Evolutionary conservation across 805 yeast genomes (phyloP), one percentile per base, ranked within the genome.

Genomic region (Phaffomyces antillensis): DNA sequence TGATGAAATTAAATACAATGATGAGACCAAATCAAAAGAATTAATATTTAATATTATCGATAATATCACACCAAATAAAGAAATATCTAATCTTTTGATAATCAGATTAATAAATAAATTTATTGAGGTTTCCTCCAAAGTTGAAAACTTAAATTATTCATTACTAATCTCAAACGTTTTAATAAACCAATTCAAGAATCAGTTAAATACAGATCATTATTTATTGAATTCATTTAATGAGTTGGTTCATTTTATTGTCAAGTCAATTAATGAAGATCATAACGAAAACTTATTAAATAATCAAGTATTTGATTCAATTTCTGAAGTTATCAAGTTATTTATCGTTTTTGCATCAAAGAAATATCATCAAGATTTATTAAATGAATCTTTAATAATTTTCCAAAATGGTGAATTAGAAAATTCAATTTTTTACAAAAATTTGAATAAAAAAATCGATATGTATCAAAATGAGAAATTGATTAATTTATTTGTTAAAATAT

Each of bases 291-390:
- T 48, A 3, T 34, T 35, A 12, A 49, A 48, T 49, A 37, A 46
- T 45, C 43, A 52, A 16, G 45, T 47, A 3, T 37, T 63, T 40
- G 66, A 61, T 46, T 39, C 52, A 24, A 43, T 51, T 3, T 59
- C 71, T 1, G 67, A 67, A 45, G 55, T 67, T 7, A 36, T 66
- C 16, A 70, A 63, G 44, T 54, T 66, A 39, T 49, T 66, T 7
- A 60, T 62, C 37, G 51, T 66, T n/a, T 65, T 60, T 36, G 55
- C 63, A 7, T 39, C 58, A 7, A 55, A 52, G 28, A 25, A 46
- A 2, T 36, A 40, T 17, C 87, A 83, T 52, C 79, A 74, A 50
- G 51, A 50, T 1, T 57, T 79, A 9, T 50, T 79, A 8, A 57
- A 67, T 35, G 70, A 68, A 13, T 62, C 70, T 24, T 53, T 63